Conservation (phyloP, 2,329 filamentous ascomycete genomes). For the Xenoacremonium recifei region DNA sequence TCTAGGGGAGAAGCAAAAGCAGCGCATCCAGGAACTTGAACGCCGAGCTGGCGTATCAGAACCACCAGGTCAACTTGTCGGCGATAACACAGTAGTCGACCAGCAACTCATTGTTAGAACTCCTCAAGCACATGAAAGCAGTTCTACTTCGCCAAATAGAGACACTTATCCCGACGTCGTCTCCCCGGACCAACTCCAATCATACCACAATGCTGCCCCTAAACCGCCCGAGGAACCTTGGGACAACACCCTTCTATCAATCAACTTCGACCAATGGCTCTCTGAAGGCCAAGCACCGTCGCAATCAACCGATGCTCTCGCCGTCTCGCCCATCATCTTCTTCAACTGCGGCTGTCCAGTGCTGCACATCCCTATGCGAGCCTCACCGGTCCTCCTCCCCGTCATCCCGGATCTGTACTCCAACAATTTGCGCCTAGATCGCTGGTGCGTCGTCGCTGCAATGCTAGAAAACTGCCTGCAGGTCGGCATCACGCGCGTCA, state of each 20-base stretch:
- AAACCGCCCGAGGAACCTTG: conserved; percentile 2
- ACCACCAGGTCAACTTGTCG: neutral
- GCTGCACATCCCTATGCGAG: conserved; percentile 21
- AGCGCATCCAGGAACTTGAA: conserved; percentile 25
- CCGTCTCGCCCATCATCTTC: conserved; percentile 9
- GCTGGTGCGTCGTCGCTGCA: conserved; percentile 22
- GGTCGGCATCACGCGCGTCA: conserved; percentile 21
- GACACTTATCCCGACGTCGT: conserved; percentile 10
- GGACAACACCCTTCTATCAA: conserved; percentile 5
- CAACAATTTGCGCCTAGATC: conserved; percentile 26
- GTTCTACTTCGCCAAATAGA: too few species aligned
- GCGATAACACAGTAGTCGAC: neutral
- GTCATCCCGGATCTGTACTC: conserved; percentile 22
- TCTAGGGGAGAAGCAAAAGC: conserved; percentile 27
- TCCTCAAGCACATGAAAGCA: too few species aligned
- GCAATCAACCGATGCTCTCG: neutral
- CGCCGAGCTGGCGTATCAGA: conserved; percentile 12
- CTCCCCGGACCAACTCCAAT: conserved; percentile 17
- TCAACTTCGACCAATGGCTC: conserved; percentile 18
- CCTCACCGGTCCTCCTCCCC: conserved; percentile 18
- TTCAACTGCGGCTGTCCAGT: conserved; percentile 25
- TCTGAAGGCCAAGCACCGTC: neutral
- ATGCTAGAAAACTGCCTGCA: conserved; percentile 25
- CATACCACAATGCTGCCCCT: conserved; percentile 2
- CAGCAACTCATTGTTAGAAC: too few species aligned